phyloP scores from a whole-genome alignment of 164 flowering plant genomes.

The Vitis vinifera region ASM3070453v1 NC_081815.1:3193501-3194000 shows the following conservation, averaged over 20 bases:
- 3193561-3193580: conserved; percentile 26
- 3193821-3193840: neutral
- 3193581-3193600: neutral
- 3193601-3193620: conserved; percentile 18
- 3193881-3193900: too few relatives aligned
- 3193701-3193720: neutral
- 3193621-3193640: conserved; percentile 20
- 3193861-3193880: too few relatives aligned
- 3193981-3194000: neutral
- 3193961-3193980: neutral
- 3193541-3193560: conserved; percentile 1
- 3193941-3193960: too few relatives aligned
- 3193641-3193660: neutral
- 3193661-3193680: conserved; percentile 18
- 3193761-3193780: conserved; percentile 16
- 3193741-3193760: conserved; percentile 14
- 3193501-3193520: neutral
- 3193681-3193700: conserved; percentile 9
- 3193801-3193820: neutral
- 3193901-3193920: too few relatives aligned
- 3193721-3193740: conserved; percentile 3
- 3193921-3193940: too few relatives aligned
- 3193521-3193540: neutral
- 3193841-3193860: too few relatives aligned
- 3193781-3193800: neutral